These are phyloP conservation scores for Didymella pomorum DNA, from an alignment of 2,329 filamentous ascomycete genomes.

Conservation along the genomic window DNA sequence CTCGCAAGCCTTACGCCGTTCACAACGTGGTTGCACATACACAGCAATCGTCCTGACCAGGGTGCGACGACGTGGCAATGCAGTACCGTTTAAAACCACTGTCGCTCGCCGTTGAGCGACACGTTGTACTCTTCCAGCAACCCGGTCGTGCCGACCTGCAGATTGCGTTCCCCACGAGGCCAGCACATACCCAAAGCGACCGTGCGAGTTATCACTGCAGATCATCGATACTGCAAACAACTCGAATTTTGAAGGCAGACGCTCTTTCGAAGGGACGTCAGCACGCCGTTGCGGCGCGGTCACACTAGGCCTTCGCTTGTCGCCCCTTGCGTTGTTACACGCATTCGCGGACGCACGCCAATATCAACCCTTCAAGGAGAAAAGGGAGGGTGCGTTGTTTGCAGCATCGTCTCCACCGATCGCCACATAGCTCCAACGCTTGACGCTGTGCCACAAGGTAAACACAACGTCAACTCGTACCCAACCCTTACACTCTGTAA, in stretches of 20 bases:
- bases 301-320: conserved; percentile 10
- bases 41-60: not conserved
- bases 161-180: conserved; percentile 10
- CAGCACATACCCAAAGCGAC: conserved; percentile 2
- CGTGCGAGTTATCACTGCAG: conserved; percentile 5
- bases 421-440: conserved; percentile 11
- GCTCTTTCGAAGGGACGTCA: not conserved
- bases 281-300: conserved; percentile 1
- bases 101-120: conserved; percentile 9
- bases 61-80: conserved; percentile 11
- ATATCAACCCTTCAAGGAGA: conserved; percentile 1
- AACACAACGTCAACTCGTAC: conserved; percentile 17
- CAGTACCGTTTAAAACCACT: not conserved
- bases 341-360: conserved; percentile 12
- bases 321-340: conserved; percentile 19
- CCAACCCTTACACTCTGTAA: conserved; percentile 15
- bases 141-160: conserved; percentile 15
- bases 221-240: not conserved
- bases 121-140: conserved; percentile 15
- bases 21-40: not conserved
- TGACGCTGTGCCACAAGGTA: conserved; percentile 14
- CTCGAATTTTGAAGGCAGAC: not conserved
- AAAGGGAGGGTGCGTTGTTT: conserved; percentile 3
- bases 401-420: conserved; percentile 16
- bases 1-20: not conserved